Evolutionary conservation across 805 yeast genomes (phyloP).

Genomic region (Zygotorulaspora danielsina): DNA sequence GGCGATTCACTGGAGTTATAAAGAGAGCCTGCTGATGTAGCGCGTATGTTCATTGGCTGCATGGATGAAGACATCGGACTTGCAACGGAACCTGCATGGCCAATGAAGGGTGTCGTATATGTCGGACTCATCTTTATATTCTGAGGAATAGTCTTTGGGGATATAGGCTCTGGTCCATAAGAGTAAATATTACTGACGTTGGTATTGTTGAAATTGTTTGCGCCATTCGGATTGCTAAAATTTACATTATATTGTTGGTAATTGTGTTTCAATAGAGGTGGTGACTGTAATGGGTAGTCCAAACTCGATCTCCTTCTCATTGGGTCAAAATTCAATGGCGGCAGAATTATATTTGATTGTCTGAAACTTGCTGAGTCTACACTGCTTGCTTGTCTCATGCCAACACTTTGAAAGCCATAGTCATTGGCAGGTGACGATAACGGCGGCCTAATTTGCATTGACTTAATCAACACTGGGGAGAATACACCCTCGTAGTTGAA

Average conservation of each 20-base stretch:
- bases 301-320: conserved; percentile 4
- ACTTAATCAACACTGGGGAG: conserved; percentile 5
- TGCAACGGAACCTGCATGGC: neutral
- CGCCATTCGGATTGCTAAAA: neutral
- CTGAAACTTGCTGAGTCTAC: conserved; percentile 3
- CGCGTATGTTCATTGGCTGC: neutral
- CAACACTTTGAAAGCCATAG: conserved; percentile 1
- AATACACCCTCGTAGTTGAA: neutral
- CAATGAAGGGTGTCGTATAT: neutral
- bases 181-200: neutral
- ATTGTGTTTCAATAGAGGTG: neutral
- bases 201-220: neutral
- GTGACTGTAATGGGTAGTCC: neutral
- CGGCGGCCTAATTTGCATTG: conserved; percentile 8
- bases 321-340: conserved; percentile 9
- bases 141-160: conserved; percentile 1
- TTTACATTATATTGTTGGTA: neutral
- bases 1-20: neutral
- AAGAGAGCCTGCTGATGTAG: neutral
- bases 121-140: neutral
- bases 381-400: conserved; percentile 7
- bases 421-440: neutral
- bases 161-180: conserved; percentile 1
- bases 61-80: neutral
- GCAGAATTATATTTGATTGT: conserved; percentile 7